Evolutionary conservation across 1,284 basidiomycete genomes (phyloP).

Genomic region (Ustilago bromivora): DNA sequence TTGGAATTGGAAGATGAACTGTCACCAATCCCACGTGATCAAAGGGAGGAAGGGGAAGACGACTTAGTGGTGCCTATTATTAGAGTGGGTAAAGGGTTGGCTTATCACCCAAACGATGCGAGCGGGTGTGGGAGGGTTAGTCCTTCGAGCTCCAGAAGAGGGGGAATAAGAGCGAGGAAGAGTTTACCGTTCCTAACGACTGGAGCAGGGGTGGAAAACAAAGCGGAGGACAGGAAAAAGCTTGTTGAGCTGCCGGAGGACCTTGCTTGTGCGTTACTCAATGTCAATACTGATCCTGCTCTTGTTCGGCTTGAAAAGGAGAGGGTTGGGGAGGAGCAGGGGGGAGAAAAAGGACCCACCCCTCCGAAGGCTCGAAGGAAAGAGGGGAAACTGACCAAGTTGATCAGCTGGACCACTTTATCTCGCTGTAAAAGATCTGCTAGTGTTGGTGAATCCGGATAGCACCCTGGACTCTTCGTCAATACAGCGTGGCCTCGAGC

Average conservation of each 20-base stretch:
- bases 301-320: no score
- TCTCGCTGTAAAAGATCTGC: neutral
- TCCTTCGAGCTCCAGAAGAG: neutral
- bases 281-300: neutral
- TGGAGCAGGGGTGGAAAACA: neutral
- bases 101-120: slow-evolving; percentile 6
- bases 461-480: slow-evolving; percentile 12
- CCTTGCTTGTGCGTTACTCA: neutral
- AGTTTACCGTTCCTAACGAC: neutral
- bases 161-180: neutral
- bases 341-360: neutral
- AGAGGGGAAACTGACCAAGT: neutral
- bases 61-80: slow-evolving; percentile 3
- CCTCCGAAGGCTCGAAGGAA: neutral
- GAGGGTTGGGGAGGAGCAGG: neutral
- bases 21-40: neutral
- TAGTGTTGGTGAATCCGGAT: neutral
- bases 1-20: neutral
- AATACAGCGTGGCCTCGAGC: slow-evolving; percentile 14
- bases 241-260: neutral
- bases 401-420: neutral
- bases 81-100: slow-evolving; percentile 28
- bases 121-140: no score
- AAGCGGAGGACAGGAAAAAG: neutral
- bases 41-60: no score